A percentile compares a stretch with the other conserved stretches of the same genome.
Conservation (phyloP, 1,284 basidiomycete species). For the Melampsora americana region DNA sequence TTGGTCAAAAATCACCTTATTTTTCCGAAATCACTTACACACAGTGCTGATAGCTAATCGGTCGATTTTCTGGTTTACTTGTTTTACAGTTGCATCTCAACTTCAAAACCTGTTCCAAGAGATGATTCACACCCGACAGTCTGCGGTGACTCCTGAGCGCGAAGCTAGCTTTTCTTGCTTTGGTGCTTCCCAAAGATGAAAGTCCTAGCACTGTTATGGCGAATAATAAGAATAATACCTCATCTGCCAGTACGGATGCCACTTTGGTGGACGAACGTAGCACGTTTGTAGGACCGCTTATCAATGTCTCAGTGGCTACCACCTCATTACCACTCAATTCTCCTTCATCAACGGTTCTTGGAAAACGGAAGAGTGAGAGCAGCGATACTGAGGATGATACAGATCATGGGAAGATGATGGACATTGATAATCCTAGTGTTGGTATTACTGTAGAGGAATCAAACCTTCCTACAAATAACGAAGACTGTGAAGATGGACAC, state of each 20-base stretch:
- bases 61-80: slow-evolving; percentile 45
- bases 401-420: slow-evolving; percentile 8
- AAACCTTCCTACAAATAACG: too few relatives aligned
- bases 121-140: slow-evolving; percentile 65
- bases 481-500: too few relatives aligned
- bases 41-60: background rate
- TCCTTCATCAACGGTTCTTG: slow-evolving; percentile 62
- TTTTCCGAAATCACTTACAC: background rate
- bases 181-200: slow-evolving; percentile 83
- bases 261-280: slow-evolving; percentile 69
- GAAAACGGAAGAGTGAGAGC: slow-evolving; percentile 64
- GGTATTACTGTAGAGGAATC: too few relatives aligned
- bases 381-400: slow-evolving; percentile 40
- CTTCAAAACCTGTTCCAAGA: slow-evolving; percentile 74
- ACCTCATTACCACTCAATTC: slow-evolving; percentile 48
- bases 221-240: slow-evolving; percentile 62
- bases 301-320: background rate
- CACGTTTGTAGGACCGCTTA: slow-evolving; percentile 9
- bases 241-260: slow-evolving; percentile 76
- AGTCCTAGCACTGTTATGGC: slow-evolving; percentile 55
- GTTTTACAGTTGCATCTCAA: slow-evolving; percentile 66
- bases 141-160: slow-evolving; percentile 74
- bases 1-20: slow-evolving; percentile 55
- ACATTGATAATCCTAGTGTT: background rate
- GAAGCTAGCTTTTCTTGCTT: slow-evolving; percentile 87